Conservation (phyloP, 2,329 filamentous ascomycete genomes). For the Trichoderma koningiopsis region DNA sequence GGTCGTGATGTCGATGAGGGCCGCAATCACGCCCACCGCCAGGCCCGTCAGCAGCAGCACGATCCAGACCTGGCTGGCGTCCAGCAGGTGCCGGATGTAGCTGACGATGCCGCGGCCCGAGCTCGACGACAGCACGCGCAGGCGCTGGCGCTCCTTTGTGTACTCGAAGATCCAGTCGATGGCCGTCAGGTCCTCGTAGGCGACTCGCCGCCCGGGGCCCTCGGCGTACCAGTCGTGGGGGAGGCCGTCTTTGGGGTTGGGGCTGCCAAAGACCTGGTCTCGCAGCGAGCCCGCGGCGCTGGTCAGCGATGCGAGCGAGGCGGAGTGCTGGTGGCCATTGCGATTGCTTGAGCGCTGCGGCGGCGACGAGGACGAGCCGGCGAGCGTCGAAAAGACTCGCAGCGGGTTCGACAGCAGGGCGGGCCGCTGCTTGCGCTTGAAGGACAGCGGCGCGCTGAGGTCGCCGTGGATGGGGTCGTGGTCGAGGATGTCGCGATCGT, state of each 20-base stretch:
- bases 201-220: constrained; percentile 84
- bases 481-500: constrained; percentile 47
- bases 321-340: not conserved
- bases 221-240: constrained; percentile 84
- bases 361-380: constrained; percentile 34
- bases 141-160: constrained; percentile 87
- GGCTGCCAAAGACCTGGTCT: constrained; percentile 17
- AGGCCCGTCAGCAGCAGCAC: constrained; percentile 84
- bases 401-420: constrained; percentile 49
- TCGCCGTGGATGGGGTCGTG: constrained; percentile 59
- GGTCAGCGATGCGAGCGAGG: constrained; percentile 19
- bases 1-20: constrained; percentile 84
- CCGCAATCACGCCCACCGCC: constrained; percentile 80
- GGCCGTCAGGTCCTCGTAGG: constrained; percentile 93
- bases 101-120: constrained; percentile 71
- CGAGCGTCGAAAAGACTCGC: constrained; percentile 53
- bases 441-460: constrained; percentile 60
- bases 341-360: not conserved
- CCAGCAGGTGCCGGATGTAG: constrained; percentile 70
- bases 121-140: constrained; percentile 73
- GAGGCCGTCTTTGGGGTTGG: constrained; percentile 43
- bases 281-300: constrained; percentile 16
- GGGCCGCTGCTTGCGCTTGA: constrained; percentile 68
- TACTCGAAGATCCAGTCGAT: constrained; percentile 99
- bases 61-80: constrained; percentile 90